Evolutionary conservation across 768 basidiomycete genomes (phyloP), one percentile per base, ranked within the genome.

Genomic region (Lactarius akahatsu): DNA sequence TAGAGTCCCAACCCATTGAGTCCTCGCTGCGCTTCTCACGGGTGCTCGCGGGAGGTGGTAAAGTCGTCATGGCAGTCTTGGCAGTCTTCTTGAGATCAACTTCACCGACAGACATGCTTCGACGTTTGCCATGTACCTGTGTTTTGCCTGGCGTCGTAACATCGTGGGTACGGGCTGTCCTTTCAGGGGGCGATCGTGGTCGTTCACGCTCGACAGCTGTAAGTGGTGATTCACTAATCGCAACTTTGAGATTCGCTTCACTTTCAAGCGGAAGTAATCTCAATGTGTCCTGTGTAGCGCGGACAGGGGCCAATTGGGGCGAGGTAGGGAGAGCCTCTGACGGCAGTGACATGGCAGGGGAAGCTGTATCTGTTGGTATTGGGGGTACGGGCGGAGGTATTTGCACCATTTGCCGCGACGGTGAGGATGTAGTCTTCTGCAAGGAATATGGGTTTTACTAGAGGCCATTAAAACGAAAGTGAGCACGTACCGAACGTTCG

Each of bases 241-340:
- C 16, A 43, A 80, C 79, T 50, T 77, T 72, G 36, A 74, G 66
- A 71, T 72, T 63, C 72, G 74, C 70, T 74, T 77, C 62, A 34
- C 75, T 69, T 71, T 72, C 69, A 66, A 90, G 86, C 45, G 83
- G 82, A 50, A 90, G 90, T 57, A 92, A 78, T 69, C 90, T 92
- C 65, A 80, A 78, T 45, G 76, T 76, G 69, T 81, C 77, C 4
- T 74, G 71, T 64, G 72, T 70, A 62, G 70, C 59, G 54, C n/a
- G 58, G 23, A 26, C 36, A 43, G 66, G 34, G 43, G 5, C 15
- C 36, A 55, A 23, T 60, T n/a, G 62, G 58, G 74, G 74, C 28
- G 72, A 62, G 3, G 70, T 78, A 26, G 77, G 72, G 73, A 86
- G 85, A 15, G 83, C 79, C 72, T 89, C 88, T 36, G 79, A 75